These are phyloP conservation scores for Chalciporus sp. DNA, from an alignment of 1,284 basidiomycete species.

Conservation along the genomic window DNA sequence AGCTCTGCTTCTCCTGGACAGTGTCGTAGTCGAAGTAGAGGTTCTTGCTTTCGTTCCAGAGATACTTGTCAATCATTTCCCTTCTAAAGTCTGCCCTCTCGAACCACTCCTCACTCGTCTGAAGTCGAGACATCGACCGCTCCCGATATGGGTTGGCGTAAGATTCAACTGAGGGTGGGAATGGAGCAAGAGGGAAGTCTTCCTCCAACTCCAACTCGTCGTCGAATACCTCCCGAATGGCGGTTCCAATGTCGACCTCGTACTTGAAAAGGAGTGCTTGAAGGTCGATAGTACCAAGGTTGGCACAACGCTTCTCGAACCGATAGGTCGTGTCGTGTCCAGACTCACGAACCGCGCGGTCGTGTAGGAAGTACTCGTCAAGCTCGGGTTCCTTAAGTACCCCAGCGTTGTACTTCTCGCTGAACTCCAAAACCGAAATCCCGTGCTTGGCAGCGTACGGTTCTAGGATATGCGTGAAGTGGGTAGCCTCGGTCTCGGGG, in stretches of 20 bases:
- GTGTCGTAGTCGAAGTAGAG: constrained; percentile 98
- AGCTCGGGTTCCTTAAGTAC: constrained; percentile 84
- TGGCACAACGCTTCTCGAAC: constrained; percentile 94
- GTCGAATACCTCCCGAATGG: constrained; percentile 93
- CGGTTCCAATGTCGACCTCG: constrained; percentile 91
- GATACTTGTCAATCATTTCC: constrained; percentile 89
- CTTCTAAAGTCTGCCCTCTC: constrained; percentile 81
- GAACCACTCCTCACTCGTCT: constrained; percentile 89
- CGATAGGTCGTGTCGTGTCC: constrained; percentile 98
- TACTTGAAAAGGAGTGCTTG: constrained; percentile 93
- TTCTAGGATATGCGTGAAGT: constrained; percentile 97
- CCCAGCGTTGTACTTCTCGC: constrained; percentile 92
- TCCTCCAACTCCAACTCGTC: constrained; percentile 90
- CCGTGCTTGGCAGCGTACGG: constrained; percentile 94
- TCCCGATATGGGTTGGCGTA: constrained; percentile 66
- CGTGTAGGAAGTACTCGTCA: constrained; percentile 98
- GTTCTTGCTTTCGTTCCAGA: constrained; percentile 95
- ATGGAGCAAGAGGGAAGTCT: constrained; percentile 88
- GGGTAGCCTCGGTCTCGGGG: constrained; percentile 96
- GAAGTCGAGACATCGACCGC: constrained; percentile 61
- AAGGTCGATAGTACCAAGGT: constrained; percentile 94
- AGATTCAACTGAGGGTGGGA: constrained; percentile 84
- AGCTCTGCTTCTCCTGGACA: constrained; percentile 83
- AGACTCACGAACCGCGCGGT: constrained; percentile 91
- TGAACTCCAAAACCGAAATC: constrained; percentile 96